phyloP scores from a whole-genome alignment of 257 asterid genomes.

The Solanum etuberosum region DNA sequence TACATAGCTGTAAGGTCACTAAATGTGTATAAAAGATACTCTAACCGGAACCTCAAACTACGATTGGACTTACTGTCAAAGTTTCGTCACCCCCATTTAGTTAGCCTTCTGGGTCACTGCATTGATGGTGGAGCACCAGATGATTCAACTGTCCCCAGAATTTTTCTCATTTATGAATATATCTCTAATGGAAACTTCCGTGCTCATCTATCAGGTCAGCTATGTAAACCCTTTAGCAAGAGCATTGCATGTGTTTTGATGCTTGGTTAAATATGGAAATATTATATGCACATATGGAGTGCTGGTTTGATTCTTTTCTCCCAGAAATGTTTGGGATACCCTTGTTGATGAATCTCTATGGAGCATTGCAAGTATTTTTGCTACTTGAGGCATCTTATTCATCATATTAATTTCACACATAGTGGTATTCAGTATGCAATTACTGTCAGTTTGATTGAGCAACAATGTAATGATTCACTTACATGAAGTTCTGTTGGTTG shows the following conservation, averaged over 20 bases:
- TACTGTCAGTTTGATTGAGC: not conserved
- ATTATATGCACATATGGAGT: not conserved
- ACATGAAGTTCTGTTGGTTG: not conserved
- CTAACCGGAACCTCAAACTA: conserved; percentile 51
- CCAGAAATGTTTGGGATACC: not conserved
- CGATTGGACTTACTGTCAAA: conserved; percentile 80
- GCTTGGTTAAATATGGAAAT: not conserved
- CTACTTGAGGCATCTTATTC: not conserved
- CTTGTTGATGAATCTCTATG: not conserved
- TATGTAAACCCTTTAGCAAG: not conserved
- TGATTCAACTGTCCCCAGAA: conserved; percentile 47
- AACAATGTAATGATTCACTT: not conserved
- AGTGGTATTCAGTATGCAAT: not conserved
- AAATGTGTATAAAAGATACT: conserved; percentile 42
- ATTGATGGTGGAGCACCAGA: conserved; percentile 59
- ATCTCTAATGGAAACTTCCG: conserved; percentile 66
- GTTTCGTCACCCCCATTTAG: conserved; percentile 86
- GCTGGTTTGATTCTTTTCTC: not conserved
- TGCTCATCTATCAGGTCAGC: conserved; percentile 73
- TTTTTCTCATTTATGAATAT: conserved; percentile 76
- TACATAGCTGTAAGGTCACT: conserved; percentile 50
- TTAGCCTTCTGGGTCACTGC: conserved; percentile 72
- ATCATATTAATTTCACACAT: not conserved
- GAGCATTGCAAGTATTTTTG: not conserved
- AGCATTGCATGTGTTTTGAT: not conserved